A percentile compares a stretch with the other conserved stretches of the same genome.
Evolutionary conservation across 2,329 filamentous ascomycete species (phyloP).

Genomic region (Phoma sp.): DNA sequence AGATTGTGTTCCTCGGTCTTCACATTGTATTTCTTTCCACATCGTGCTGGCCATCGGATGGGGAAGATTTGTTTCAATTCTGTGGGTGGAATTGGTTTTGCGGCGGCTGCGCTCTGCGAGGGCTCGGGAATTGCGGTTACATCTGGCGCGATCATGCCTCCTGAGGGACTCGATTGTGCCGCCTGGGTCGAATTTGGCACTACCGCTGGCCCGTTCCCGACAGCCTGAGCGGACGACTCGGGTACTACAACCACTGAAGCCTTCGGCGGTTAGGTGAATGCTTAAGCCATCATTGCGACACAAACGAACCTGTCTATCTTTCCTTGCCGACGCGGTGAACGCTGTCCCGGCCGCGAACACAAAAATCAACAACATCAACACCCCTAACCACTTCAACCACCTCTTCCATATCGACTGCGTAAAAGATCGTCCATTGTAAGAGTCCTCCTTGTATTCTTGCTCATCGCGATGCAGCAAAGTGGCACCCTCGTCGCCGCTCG

Average conservation of each 20-base stretch:
- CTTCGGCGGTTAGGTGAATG: background rate
- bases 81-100: constrained; percentile 1
- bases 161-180: background rate
- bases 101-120: constrained; percentile 20
- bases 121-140: constrained; percentile 19
- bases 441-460: constrained; percentile 32
- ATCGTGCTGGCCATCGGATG: constrained; percentile 46
- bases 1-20: constrained; percentile 41
- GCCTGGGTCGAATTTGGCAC: constrained; percentile 11
- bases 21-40: constrained; percentile 43
- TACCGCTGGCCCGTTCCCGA: constrained; percentile 13
- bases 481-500: constrained; percentile 40
- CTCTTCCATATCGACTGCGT: constrained; percentile 29
- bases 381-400: constrained; percentile 30
- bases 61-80: constrained; percentile 35
- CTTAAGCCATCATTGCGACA: background rate
- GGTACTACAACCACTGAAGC: background rate
- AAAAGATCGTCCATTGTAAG: constrained; percentile 28
- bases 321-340: constrained; percentile 22
- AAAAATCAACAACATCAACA: constrained; percentile 29
- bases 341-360: constrained; percentile 31
- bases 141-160: constrained; percentile 14
- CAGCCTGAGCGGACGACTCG: constrained; percentile 22
- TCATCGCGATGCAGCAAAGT: constrained; percentile 30
- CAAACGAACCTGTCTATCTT: constrained; percentile 27